Conservation (phyloP, 1,284 basidiomycete species). For the Leccinum fuscescens region DNA sequence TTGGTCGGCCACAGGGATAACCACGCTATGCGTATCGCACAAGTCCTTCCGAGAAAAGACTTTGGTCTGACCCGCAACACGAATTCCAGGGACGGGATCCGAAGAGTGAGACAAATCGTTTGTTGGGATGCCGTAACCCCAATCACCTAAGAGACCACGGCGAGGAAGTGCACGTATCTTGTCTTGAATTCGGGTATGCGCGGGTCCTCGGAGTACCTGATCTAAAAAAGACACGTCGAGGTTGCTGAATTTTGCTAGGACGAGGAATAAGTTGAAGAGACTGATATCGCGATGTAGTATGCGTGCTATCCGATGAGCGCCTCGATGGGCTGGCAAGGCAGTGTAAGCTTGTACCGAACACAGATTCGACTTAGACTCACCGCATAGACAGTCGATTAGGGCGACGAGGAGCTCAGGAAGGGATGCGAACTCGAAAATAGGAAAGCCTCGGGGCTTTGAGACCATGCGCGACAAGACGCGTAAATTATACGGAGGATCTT, state of each 20-base stretch:
- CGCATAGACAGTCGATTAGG: neutral
- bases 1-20: constrained; percentile 1
- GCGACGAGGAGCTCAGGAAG: neutral
- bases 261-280: constrained; percentile 7
- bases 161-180: neutral
- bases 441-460: neutral
- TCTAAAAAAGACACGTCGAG: neutral
- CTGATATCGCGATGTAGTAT: constrained; percentile 10
- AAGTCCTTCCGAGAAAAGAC: neutral
- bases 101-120: too few relatives aligned
- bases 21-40: neutral
- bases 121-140: constrained; percentile 1
- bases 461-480: neutral
- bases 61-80: neutral
- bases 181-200: neutral
- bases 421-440: neutral
- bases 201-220: neutral
- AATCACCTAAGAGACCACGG: constrained; percentile 4
- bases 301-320: neutral
- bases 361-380: neutral
- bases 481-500: neutral
- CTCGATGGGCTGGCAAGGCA: neutral
- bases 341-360: neutral
- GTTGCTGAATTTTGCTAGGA: neutral
- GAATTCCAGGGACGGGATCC: neutral